These are phyloP conservation scores for Spinellus fusiger DNA, from an alignment of 192 early-diverging fungal genomes.

Conservation along the genomic window DNA sequence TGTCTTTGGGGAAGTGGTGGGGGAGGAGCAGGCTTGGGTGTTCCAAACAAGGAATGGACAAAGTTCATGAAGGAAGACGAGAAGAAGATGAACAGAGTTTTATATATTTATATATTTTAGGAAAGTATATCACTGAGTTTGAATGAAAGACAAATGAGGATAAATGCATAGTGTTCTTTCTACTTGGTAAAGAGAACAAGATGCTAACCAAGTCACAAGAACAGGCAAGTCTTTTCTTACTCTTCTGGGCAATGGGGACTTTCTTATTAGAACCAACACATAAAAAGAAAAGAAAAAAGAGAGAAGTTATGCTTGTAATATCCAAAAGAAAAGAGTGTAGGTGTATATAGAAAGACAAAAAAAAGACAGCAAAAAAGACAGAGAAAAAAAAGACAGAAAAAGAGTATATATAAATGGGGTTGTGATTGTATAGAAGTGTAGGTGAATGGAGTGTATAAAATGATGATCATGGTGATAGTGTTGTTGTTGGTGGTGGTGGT, in stretches of 20 bases:
- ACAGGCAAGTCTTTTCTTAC: no score
- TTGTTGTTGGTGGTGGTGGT: background rate
- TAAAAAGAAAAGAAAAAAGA: no score
- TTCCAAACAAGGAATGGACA: constrained; percentile 9
- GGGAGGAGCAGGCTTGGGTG: constrained; percentile 1
- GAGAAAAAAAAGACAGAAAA: background rate
- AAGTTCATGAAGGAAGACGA: constrained; percentile 4
- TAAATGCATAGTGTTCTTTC: no score
- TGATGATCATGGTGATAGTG: background rate
- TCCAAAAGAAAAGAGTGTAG: no score
- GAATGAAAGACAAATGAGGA: no score
- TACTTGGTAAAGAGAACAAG: background rate
- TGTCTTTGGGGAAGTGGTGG: background rate
- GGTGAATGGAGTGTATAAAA: background rate
- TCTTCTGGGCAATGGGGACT: no score
- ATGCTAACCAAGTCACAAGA: background rate
- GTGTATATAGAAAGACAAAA: background rate
- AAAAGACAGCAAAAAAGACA: background rate
- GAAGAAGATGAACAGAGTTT: background rate
- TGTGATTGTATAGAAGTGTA: no score
- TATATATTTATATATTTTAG: background rate
- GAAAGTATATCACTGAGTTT: no score
- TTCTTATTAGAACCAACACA: no score
- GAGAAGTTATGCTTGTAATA: no score
- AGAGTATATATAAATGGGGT: background rate